A percentile compares a stretch with the other conserved stretches of the same genome.
phyloP scores from a whole-genome alignment of 1,284 basidiomycete species.

The Pyrrhoderma lamaoense region DNA sequence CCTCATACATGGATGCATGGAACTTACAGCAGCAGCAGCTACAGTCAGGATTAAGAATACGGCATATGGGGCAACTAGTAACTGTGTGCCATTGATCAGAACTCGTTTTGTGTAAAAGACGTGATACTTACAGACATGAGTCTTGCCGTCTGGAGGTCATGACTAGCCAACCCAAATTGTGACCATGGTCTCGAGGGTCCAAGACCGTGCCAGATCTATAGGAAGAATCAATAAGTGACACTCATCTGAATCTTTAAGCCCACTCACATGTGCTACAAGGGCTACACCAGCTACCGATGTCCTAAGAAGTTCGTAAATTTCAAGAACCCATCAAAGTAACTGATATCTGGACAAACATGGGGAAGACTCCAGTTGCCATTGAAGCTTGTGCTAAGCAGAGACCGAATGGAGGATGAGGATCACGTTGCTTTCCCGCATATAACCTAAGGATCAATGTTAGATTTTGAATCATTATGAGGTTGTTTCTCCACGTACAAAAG shows the following conservation, averaged over 20 bases:
- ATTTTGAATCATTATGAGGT: background rate
- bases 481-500: constrained; percentile 11
- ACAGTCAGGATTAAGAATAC: constrained; percentile 15
- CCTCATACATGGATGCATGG: background rate
- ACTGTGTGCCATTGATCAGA: constrained; percentile 1
- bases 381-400: constrained; percentile 17
- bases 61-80: constrained; percentile 19
- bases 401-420: constrained; percentile 15
- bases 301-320: constrained; percentile 4
- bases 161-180: constrained; percentile 15
- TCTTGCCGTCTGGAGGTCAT: constrained; percentile 10
- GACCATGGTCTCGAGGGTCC: constrained; percentile 16
- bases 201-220: constrained; percentile 17
- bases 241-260: background rate
- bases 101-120: background rate
- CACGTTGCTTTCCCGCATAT: constrained; percentile 14
- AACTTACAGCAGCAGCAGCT: constrained; percentile 16
- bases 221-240: background rate
- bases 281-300: constrained; percentile 18
- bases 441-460: constrained; percentile 2
- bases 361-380: constrained; percentile 19
- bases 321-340: too few relatives aligned
- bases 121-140: constrained; percentile 10
- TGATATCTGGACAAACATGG: constrained; percentile 18
- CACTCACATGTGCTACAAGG: constrained; percentile 18